Percentiles rank a stretch among this genome's conserved stretches.
Evolutionary conservation across 805 yeast genomes (phyloP).

Genomic region (Candida michaelii): DNA sequence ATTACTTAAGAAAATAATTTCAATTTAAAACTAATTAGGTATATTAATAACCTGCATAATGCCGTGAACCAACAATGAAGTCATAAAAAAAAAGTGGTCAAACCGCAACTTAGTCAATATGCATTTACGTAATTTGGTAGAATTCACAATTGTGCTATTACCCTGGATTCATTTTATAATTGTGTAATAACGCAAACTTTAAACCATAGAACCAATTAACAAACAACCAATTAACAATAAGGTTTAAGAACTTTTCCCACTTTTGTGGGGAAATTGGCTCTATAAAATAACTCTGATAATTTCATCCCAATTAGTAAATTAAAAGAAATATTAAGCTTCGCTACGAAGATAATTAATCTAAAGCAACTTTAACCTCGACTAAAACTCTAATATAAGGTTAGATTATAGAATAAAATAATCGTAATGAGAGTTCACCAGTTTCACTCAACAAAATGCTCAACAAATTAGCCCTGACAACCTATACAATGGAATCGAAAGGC

Average conservation of each 20-base stretch:
- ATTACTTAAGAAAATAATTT: not conserved
- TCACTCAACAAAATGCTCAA: conserved; percentile 4
- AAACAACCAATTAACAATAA: too few relatives aligned
- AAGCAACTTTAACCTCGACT: conserved; percentile 2
- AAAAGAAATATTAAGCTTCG: conserved; percentile 4
- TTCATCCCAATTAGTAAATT: conserved; percentile 1
- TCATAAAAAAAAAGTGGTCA: not conserved
- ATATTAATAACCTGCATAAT: conserved; percentile 1
- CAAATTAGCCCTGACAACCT: not conserved
- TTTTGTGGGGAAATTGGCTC: not conserved
- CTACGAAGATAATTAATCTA: not conserved
- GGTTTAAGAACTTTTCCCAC: too few relatives aligned
- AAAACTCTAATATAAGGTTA: not conserved
- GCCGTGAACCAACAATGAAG: not conserved
- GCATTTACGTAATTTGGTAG: not conserved
- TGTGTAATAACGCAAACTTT: too few relatives aligned
- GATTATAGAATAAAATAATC: not conserved
- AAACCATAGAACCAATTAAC: too few relatives aligned
- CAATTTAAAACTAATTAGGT: not conserved
- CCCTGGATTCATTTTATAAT: too few relatives aligned
- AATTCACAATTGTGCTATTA: not conserved
- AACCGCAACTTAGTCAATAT: not conserved
- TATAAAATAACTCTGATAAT: not conserved
- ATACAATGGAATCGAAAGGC: not conserved
- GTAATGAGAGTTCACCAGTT: not conserved